phyloP scores from a whole-genome alignment of 805 yeast genomes.

The Candida odintsovae region DNA sequence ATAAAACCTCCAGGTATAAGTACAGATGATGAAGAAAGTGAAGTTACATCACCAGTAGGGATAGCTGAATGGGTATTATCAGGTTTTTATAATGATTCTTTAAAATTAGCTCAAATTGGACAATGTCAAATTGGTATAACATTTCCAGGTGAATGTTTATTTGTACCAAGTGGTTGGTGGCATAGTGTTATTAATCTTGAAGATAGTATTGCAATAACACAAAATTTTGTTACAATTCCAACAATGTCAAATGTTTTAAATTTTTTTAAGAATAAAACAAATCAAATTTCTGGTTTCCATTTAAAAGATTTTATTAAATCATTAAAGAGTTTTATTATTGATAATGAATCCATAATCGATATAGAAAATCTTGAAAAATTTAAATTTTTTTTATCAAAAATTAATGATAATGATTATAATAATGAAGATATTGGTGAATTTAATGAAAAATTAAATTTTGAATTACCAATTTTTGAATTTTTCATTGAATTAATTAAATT shows the following conservation, averaged over 20 bases:
- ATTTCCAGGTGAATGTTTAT: conserved; percentile 75
- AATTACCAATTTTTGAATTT: conserved; percentile 57
- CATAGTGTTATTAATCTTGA: conserved; percentile 84
- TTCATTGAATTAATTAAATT: conserved; percentile 46
- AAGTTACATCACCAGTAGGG: conserved; percentile 89
- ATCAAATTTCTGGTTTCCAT: conserved; percentile 79
- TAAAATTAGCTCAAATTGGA: conserved; percentile 41
- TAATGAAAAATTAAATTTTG: conserved; percentile 28
- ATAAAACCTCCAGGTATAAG: conserved; percentile 81
- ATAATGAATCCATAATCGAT: neutral
- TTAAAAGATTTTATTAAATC: conserved; percentile 42
- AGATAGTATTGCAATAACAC: conserved; percentile 82
- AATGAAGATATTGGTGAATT: conserved; percentile 64
- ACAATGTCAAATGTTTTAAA: conserved; percentile 55
- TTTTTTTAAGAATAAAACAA: conserved; percentile 60
- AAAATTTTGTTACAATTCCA: conserved; percentile 73
- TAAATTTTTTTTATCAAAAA: conserved; percentile 24
- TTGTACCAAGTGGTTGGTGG: conserved; percentile 98
- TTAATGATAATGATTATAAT: conserved; percentile 25
- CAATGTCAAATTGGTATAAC: conserved; percentile 67
- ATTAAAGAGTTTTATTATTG: conserved; percentile 25
- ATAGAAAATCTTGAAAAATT: conserved; percentile 16
- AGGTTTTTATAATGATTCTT: conserved; percentile 72
- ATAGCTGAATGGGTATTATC: conserved; percentile 86
- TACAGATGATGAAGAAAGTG: conserved; percentile 71